These are phyloP conservation scores for Trichomonas vaginalis DNA, from an alignment of 208 protist species.

Conservation along the genomic window DNA sequence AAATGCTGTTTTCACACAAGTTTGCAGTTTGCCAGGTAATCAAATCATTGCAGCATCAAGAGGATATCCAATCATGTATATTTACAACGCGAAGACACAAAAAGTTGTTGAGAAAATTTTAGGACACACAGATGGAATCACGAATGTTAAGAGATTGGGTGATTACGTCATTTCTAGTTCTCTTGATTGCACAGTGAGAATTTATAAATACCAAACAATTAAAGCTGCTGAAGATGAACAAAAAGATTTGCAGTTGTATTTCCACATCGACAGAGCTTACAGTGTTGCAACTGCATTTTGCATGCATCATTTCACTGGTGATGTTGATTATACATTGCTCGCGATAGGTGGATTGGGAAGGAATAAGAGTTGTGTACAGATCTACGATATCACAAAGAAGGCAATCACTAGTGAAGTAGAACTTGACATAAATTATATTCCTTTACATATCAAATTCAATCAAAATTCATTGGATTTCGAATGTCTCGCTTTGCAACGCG, in stretches of 20 bases:
- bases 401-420: neutral
- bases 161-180: constrained; percentile 60
- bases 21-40: neutral
- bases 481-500: neutral
- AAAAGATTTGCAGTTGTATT: neutral
- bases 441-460: neutral
- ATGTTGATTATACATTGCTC: neutral
- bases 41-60: neutral
- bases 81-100: neutral
- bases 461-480: neutral
- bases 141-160: neutral
- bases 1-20: neutral
- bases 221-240: too few species aligned
- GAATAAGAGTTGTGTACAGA: neutral
- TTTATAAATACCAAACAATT: neutral
- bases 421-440: neutral
- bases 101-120: neutral
- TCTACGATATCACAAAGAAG: neutral
- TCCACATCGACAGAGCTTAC: neutral
- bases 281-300: neutral
- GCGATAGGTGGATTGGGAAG: neutral
- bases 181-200: constrained; percentile 64
- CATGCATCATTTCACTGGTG: neutral
- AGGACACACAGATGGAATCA: neutral
- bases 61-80: neutral